Evolutionary conservation across 257 asterid species (phyloP).

Genomic region (Phtheirospermum japonicum): DNA sequence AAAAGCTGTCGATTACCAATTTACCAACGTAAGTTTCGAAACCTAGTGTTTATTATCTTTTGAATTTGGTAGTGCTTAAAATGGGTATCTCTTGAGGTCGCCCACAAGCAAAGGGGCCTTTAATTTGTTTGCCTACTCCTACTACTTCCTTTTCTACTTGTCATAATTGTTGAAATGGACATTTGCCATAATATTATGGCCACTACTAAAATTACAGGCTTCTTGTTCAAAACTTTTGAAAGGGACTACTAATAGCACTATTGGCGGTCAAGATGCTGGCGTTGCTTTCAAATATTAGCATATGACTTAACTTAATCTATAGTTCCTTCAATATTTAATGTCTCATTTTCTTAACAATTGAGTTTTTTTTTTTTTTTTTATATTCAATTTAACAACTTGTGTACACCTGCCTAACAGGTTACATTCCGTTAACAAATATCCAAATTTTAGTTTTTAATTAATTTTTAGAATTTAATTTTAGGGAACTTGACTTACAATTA

Average conservation of each 20-base stretch:
- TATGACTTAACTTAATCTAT: background rate
- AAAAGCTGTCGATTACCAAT: background rate
- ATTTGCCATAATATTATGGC: conserved; percentile 42
- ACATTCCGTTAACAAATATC: no score
- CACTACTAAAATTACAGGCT: conserved; percentile 40
- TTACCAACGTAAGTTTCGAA: background rate
- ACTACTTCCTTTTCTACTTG: conserved; percentile 4
- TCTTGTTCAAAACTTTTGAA: conserved; percentile 35
- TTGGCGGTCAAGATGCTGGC: conserved; percentile 28
- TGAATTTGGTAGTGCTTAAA: background rate
- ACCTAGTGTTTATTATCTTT: no score
- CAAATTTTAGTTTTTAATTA: no score
- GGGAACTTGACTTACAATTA: no score
- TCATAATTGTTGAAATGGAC: conserved; percentile 29
- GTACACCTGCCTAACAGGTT: no score
- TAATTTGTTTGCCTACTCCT: conserved; percentile 25
- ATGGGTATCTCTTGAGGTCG: conserved; percentile 5
- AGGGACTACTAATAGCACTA: conserved; percentile 33
- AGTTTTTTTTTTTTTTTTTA: no score
- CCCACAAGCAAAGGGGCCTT: conserved; percentile 21
- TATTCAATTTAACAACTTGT: no score
- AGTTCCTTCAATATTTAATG: conserved; percentile 12
- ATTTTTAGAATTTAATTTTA: no score
- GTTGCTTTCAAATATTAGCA: conserved; percentile 25
- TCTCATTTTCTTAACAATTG: no score